Evolutionary conservation across 2,329 filamentous ascomycete genomes (phyloP), one percentile per base, ranked within the genome.

Genomic region (Colletotrichum ledebouriae): DNA sequence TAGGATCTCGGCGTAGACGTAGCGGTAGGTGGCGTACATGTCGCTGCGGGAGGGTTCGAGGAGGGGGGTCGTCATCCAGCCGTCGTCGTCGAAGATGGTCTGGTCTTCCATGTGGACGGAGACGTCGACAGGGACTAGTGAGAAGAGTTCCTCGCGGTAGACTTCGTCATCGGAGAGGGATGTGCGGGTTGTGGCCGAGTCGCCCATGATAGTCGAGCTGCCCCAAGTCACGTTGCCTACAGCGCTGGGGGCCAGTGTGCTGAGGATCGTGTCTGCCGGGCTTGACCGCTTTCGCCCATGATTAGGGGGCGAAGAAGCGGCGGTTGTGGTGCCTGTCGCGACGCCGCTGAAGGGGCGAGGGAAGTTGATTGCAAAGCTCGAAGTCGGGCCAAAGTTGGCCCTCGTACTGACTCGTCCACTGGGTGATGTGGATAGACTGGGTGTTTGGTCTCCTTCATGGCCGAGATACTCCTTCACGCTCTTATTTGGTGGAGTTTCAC

Each of bases 41-140:
- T 80, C 75, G 5, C 79, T 76, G n/a, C 82, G 83, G 34, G 75
- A 81, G 4, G 84, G 79, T 49, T 89, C 85, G 15, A 92, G 81
- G 2, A 92, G 77, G 4, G 89, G 85, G 3, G 84, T 83, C 20
- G 81, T 84, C 73, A 91, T 83, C 83, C 88, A 90, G 12, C 89
- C 89, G 73, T 92, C 89, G 59, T 91, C 89, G 71, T 92, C 90
- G 72, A 92, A 92, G 20, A 86, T 82, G n/a, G 84, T 83, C 70
- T 89, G 87, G 70, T 92, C 88, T 73, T 87, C 85, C 71, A 90
- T 82, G 6, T 82, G 80, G 6, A 90, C 80, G 1, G 82, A 80
- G 5, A 88, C 84, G 22, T 80, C 83, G 15, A 85, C 81, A 5
- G 86, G 85, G 2, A 88, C 80, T 69, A 86, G 75, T 9, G 83